Conservation (phyloP, 192 early-diverging fungal genomes). For the Coemansia sp. region DNA sequence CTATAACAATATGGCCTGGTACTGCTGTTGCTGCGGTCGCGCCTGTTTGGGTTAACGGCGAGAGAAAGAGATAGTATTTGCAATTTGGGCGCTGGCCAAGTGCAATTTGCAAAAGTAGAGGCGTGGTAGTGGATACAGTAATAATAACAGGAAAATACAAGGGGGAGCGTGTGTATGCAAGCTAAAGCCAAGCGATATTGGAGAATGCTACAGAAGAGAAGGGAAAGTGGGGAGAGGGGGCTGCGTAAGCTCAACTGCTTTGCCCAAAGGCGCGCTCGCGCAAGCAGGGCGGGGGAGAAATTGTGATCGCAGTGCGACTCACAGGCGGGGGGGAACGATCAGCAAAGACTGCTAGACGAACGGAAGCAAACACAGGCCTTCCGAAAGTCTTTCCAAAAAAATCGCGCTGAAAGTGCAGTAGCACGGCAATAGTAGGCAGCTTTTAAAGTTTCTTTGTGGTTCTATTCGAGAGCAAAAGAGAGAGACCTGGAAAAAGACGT, state of each 20-base stretch:
- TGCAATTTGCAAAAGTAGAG: not conserved
- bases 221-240: not conserved
- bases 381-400: not conserved
- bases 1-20: not conserved
- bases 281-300: not conserved
- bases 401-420: not conserved
- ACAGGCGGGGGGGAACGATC: not conserved
- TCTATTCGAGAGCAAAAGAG: no score
- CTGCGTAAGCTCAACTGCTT: not conserved
- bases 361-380: no score
- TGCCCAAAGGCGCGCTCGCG: not conserved
- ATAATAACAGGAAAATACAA: not conserved
- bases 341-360: not conserved
- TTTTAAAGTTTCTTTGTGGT: not conserved
- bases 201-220: not conserved
- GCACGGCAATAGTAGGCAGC: not conserved
- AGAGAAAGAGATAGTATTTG: not conserved
- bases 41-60: not conserved
- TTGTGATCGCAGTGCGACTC: not conserved
- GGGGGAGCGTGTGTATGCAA: not conserved
- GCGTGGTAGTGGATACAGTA: not conserved
- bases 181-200: not conserved
- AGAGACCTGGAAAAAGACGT: not conserved
- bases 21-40: not conserved
- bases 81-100: not conserved